phyloP scores from a whole-genome alignment of 352 stramenopile species.

The Phytophthora cajani region DNA sequence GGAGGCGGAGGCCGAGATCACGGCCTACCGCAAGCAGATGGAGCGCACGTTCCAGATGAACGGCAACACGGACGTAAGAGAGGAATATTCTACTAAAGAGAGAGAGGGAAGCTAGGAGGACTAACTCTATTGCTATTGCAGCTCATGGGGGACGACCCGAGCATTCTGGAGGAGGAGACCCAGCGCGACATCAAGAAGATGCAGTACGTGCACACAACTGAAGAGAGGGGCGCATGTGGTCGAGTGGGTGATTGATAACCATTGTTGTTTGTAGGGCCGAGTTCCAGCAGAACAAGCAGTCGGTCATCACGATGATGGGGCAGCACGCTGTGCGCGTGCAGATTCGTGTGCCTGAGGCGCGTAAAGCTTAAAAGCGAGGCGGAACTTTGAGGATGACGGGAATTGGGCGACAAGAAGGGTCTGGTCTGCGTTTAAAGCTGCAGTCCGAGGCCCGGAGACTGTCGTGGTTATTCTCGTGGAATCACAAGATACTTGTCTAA shows the following conservation, averaged over 20 bases:
- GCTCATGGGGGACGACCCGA: slow-evolving; percentile 83
- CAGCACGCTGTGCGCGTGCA: slow-evolving; percentile 73
- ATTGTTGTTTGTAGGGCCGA: slow-evolving; percentile 45
- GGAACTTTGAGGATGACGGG: background rate
- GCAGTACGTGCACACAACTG: slow-evolving; percentile 44
- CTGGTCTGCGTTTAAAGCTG: background rate
- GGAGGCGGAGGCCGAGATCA: slow-evolving; percentile 86
- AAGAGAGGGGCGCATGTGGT: too few species aligned
- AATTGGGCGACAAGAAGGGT: background rate
- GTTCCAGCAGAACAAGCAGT: slow-evolving; percentile 74
- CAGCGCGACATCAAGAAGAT: slow-evolving; percentile 85
- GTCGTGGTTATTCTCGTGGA: slow-evolving; percentile 20
- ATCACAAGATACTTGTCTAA: slow-evolving; percentile 28
- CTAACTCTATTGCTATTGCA: slow-evolving; percentile 25
- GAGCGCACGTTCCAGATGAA: slow-evolving; percentile 90
- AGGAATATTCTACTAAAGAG: slow-evolving; percentile 8
- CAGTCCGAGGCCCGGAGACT: slow-evolving; percentile 1
- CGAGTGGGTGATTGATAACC: background rate
- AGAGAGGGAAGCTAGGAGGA: slow-evolving; percentile 3
- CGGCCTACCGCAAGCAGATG: slow-evolving; percentile 86
- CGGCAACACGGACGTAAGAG: slow-evolving; percentile 76
- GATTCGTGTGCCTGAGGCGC: slow-evolving; percentile 69
- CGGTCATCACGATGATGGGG: slow-evolving; percentile 79
- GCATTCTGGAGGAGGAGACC: slow-evolving; percentile 80
- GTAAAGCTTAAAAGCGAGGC: slow-evolving; percentile 50